Evolutionary conservation across 768 basidiomycete species (phyloP), one percentile per base, ranked within the genome.

Genomic region (Trametes villosa): DNA sequence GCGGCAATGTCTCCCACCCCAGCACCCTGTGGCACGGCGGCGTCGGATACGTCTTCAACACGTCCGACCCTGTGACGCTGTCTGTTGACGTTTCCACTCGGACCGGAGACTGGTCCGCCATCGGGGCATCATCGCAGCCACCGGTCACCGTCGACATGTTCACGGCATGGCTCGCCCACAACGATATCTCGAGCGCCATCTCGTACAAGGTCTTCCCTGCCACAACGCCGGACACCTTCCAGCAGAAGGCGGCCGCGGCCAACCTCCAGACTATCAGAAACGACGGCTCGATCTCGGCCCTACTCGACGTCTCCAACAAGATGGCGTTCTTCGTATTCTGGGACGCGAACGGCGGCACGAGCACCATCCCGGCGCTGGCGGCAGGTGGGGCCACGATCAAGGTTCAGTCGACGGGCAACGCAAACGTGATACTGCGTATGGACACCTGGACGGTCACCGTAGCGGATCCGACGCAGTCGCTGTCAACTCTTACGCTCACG

Each of bases 401-500:
- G 26, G 64, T 78, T 40, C 69, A 71, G 36, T 67, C 78, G 4
- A 78, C 75, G 44, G 79, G 74, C 5, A 81, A 79, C 27, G 67
- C 78, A 15, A 77, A 75, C 9, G 58, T 86, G 26, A 78, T 84
- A 12, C 77, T 81, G 58, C 71, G 76, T n/a, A 59, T 78, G 34
- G 63, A 71, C 18, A 74, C 75, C 3, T 78, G 81, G 54, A 73
- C 72, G 34, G 66, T 90, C 38, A 82, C 81, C 0, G 77, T 87
- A 15, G 81, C 87, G 1, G 88, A 90, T 68, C 88, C 88, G 11
- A 85, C 85, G 6, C 88, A 90, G 68, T 73, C 75, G 0, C 67
- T 84, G 20, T 54, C 65, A 13, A 59, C 72, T 3, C 70, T 81
- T 1, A 69, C 73, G 31, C 67, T 86, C 53, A 75, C 69, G 2